Percentiles rank a stretch among this genome's conserved stretches.
phyloP scores from a whole-genome alignment of 768 basidiomycete species.

The Boletus rex-veris region DNA sequence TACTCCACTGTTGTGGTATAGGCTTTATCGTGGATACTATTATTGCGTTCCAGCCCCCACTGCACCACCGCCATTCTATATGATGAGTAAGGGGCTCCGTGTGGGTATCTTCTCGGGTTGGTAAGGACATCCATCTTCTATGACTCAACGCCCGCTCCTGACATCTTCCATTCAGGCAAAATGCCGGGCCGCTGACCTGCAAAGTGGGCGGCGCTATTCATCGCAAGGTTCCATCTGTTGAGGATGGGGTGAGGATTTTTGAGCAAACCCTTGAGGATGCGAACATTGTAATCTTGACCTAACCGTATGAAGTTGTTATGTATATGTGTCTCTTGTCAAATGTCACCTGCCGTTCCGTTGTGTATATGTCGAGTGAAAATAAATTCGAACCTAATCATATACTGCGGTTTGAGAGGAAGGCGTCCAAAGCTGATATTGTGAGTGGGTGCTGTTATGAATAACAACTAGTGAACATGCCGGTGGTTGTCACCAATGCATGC shows the following conservation, averaged over 20 bases:
- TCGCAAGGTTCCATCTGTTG: background rate
- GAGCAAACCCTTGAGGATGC: background rate
- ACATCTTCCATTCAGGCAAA: background rate
- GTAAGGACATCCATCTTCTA: background rate
- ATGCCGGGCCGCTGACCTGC: background rate
- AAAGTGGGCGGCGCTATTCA: background rate
- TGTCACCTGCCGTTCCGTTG: no score
- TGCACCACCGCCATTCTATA: background rate
- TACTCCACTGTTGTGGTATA: background rate
- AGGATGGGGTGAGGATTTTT: background rate
- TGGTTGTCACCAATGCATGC: no score
- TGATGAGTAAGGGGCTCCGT: background rate
- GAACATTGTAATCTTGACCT: background rate
- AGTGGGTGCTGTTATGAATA: no score
- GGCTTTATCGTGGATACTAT: background rate
- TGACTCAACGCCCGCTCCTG: background rate
- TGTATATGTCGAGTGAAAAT: no score
- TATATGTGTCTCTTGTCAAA: no score
- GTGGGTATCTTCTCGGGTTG: background rate
- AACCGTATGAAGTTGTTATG: no score
- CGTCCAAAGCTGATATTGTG: no score
- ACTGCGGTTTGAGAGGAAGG: fast-evolving
- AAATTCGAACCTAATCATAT: no score
- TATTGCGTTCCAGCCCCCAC: background rate
- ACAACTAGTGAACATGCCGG: no score